These are phyloP conservation scores for Trichoderma asperellum DNA, from an alignment of 2,329 filamentous ascomycete genomes.

Conservation along the genomic window DNA sequence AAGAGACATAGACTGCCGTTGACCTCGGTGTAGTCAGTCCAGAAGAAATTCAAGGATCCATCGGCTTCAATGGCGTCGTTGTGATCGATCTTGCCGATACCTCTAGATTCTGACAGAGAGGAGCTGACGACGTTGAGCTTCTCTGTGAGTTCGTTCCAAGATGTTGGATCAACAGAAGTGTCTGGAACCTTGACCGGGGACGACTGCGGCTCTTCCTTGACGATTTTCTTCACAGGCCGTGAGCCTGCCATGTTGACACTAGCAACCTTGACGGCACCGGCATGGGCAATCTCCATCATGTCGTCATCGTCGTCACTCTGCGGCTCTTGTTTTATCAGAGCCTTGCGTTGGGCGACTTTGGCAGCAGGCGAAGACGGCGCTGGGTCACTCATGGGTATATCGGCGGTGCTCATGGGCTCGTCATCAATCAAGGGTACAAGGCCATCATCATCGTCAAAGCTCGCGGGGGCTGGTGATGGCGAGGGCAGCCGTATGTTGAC, in stretches of 20 bases:
- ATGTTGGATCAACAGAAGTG: constrained; percentile 72
- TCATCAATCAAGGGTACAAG: constrained; percentile 65
- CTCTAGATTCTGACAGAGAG: constrained; percentile 64
- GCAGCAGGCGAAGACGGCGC: constrained; percentile 84
- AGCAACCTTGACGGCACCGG: constrained; percentile 66
- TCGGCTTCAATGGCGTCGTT: constrained; percentile 91
- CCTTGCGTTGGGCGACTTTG: constrained; percentile 76
- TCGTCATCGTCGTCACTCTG: constrained; percentile 76
- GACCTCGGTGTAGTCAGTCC: constrained; percentile 93
- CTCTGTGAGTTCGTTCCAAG: constrained; percentile 86
- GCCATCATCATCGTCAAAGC: constrained; percentile 59
- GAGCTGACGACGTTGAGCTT: constrained; percentile 85
- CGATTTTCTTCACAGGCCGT: constrained; percentile 70
- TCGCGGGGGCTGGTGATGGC: constrained; percentile 45
- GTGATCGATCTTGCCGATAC: constrained; percentile 79
- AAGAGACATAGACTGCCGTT: constrained; percentile 92
- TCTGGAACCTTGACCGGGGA: constrained; percentile 69
- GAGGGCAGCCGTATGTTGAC: constrained; percentile 54
- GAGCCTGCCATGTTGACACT: constrained; percentile 86
- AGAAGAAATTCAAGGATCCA: constrained; percentile 91
- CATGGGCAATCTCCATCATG: constrained; percentile 84
- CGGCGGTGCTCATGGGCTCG: constrained; percentile 50
- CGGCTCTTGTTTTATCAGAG: constrained; percentile 52
- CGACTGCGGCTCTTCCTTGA: constrained; percentile 68
- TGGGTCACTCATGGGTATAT: constrained; percentile 81